Percentiles rank a stretch among this genome's conserved stretches.
Conservation (phyloP, 768 basidiomycete species). For the Sporobolomyces pararoseus region DNA sequence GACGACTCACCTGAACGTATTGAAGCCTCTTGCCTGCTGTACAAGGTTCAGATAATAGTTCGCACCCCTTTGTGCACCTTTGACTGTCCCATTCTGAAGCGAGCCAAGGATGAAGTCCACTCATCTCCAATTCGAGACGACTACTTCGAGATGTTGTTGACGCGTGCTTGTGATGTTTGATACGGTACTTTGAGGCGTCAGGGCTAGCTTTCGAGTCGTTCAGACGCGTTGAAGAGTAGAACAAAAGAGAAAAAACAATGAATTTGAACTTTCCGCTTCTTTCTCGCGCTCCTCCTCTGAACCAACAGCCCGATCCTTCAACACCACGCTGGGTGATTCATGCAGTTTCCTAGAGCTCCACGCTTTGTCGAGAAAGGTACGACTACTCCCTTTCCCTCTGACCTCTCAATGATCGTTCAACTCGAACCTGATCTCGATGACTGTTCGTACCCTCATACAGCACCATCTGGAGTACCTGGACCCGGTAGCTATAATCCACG, state of each 20-base stretch:
- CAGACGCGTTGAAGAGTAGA: too few relatives aligned
- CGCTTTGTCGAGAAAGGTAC: conserved; percentile 18
- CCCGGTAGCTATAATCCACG: conserved; percentile 33
- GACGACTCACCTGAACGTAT: neutral
- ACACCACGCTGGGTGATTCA: neutral
- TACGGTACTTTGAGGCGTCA: too few relatives aligned
- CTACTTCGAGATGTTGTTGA: neutral
- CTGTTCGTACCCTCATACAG: conserved; percentile 4
- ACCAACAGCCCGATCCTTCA: neutral
- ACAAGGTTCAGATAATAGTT: neutral
- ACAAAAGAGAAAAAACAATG: too few relatives aligned
- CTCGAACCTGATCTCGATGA: neutral
- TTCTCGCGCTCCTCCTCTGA: neutral
- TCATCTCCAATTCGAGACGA: neutral
- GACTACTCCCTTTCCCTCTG: neutral
- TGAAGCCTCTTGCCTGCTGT: neutral
- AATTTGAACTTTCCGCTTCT: neutral
- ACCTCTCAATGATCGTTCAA: neutral
- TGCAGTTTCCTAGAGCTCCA: conserved; percentile 24
- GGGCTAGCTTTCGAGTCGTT: too few relatives aligned
- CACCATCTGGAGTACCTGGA: conserved; percentile 6
- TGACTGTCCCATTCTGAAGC: neutral
- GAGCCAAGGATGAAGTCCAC: conserved; percentile 8
- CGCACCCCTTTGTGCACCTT: neutral
- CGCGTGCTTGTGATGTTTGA: neutral